Base-by-base conservation (phyloP, 2,329 filamentous ascomycete genomes). In the Colletotrichum cereale region DNA sequence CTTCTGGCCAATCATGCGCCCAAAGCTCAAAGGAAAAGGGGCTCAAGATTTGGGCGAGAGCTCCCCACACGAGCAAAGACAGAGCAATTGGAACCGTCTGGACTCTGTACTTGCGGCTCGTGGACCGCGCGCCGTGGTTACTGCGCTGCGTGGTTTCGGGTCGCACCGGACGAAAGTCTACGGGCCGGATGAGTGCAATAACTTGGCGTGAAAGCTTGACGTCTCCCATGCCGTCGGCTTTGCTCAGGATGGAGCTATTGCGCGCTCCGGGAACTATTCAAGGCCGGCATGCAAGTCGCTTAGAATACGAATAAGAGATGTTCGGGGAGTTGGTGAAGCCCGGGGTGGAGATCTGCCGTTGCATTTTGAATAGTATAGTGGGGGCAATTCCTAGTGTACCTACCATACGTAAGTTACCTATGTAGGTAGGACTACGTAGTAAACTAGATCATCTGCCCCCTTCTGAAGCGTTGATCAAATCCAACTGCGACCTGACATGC, bases 261-360 rank as follows among this genome's bases (percentile, higher is more conserved):
- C n/a, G 42, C 31, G 31, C 42, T 16, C 29, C 2, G 58, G 44
- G 31, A 36, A 36, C 34, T 29, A 6, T 10, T 11, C 42, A 12
- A 50, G 11, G 31, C 16, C 11, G 31, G 31, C 6, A 29, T 24
- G n/a, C 16, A 11, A 21, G n/a, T 52, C 34, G 34, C 44, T 50
- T 29, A n/a, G 47, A 55, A 66, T 61, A 66, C 55, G 62, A 66
- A 66, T 56, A 61, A 61, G 67, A 66, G 47, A 44, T 14, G 11
- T 6, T 12, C 34, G 38, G 50, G 24, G 12, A 42, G 26, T 24
- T 55, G 11, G 10, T n/a, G 12, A 16, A 16, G 8, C 21, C n/a
- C 56, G 29, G n/a, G 18, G 2, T 42, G 3, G n/a, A 21, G 8
- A n/a, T 34, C 24, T 34, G 36, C n/a, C 31, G 24, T 55, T 55